Conservation (phyloP, 1,284 basidiomycete species). For the Ustilago loliicola region DNA sequence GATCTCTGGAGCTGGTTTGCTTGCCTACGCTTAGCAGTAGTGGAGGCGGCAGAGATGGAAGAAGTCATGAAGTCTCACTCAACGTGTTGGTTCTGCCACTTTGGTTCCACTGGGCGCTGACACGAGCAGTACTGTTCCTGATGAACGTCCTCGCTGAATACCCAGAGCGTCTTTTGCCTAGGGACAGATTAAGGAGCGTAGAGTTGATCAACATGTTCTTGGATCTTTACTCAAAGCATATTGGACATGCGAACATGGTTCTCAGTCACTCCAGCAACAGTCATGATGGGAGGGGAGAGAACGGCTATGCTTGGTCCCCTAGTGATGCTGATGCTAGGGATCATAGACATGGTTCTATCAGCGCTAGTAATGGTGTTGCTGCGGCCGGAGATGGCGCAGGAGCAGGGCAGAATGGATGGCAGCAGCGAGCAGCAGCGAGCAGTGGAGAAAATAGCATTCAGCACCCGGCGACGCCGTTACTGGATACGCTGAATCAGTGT, state of each 20-base stretch:
- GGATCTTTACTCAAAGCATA: constrained; percentile 44
- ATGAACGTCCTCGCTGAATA: constrained; percentile 47
- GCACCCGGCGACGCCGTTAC: constrained; percentile 38
- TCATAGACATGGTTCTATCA: neutral
- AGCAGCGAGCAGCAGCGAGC: neutral
- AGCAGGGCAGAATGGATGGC: constrained; percentile 7
- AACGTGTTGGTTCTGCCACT: constrained; percentile 38
- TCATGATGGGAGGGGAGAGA: neutral
- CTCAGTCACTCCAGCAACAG: constrained; percentile 26
- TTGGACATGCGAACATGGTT: constrained; percentile 45
- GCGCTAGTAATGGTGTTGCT: neutral
- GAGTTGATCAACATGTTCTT: constrained; percentile 42
- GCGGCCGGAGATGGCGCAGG: neutral
- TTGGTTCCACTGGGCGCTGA: constrained; percentile 49
- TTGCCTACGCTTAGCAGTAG: constrained; percentile 9
- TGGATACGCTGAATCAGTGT: constrained; percentile 39
- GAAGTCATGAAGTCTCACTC: constrained; percentile 17
- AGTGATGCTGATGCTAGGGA: constrained; percentile 1
- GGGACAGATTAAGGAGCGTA: constrained; percentile 26
- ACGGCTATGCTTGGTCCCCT: constrained; percentile 22
- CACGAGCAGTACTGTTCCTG: constrained; percentile 34
- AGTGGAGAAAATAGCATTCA: constrained; percentile 18
- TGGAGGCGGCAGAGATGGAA: neutral
- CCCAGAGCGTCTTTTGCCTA: constrained; percentile 31
- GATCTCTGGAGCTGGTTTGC: constrained; percentile 35